Evolutionary conservation across 331 rosid species (phyloP).

Genomic region (Cydonia oblonga): DNA sequence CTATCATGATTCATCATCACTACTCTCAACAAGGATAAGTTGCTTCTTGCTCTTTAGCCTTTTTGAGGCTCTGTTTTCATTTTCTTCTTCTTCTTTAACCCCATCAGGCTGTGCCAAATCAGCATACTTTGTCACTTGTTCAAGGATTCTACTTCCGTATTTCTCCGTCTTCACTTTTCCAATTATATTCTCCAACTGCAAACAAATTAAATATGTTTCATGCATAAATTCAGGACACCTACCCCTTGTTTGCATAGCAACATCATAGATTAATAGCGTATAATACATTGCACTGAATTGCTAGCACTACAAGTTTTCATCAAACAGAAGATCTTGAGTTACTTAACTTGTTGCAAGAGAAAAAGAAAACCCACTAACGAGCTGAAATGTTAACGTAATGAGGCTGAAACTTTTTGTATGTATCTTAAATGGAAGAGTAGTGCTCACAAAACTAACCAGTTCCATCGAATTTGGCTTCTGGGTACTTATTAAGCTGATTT

Average conservation of each 20-base stretch:
- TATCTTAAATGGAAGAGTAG: background rate
- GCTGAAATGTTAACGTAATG: background rate
- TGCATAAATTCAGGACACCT: background rate
- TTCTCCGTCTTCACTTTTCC: constrained; percentile 70
- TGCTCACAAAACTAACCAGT: constrained; percentile 37
- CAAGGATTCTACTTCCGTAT: constrained; percentile 61
- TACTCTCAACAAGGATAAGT: too few relatives aligned
- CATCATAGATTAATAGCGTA: background rate
- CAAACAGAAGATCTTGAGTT: too few relatives aligned
- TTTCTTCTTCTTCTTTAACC: constrained; percentile 24
- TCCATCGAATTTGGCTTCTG: constrained; percentile 62
- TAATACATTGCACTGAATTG: background rate
- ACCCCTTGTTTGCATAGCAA: background rate
- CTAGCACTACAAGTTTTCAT: background rate
- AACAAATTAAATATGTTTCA: background rate
- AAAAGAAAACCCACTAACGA: background rate
- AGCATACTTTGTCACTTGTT: constrained; percentile 34
- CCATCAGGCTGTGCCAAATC: constrained; percentile 18
- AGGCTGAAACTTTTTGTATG: background rate
- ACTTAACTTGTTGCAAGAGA: too few relatives aligned
- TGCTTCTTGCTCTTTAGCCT: too few relatives aligned
- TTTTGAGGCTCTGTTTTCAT: constrained; percentile 23
- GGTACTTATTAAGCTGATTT: constrained; percentile 49
- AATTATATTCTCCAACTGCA: constrained; percentile 75
- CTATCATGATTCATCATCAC: constrained; percentile 55